Evolutionary conservation across 768 basidiomycete species (phyloP).

Genomic region (Lepiota brunneoincarnata): DNA sequence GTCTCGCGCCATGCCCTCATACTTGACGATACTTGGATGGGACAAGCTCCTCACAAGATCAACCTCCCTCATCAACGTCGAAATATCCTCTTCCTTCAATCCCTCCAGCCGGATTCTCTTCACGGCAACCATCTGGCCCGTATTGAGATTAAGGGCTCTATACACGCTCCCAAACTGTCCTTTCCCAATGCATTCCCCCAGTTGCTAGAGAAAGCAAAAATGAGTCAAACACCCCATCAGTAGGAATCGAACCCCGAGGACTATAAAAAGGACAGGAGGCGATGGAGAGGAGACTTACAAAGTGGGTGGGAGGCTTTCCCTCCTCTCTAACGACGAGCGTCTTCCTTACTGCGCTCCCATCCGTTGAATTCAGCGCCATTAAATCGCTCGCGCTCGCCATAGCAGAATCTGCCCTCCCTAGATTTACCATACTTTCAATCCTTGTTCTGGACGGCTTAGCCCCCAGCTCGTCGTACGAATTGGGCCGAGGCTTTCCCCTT

Average conservation of each 20-base stretch:
- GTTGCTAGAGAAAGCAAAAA: slow-evolving; percentile 59
- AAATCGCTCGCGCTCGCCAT: slow-evolving; percentile 67
- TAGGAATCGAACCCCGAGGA: slow-evolving; percentile 8
- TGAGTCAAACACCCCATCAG: slow-evolving; percentile 11
- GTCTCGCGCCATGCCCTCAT: slow-evolving; percentile 93
- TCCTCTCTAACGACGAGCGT: slow-evolving; percentile 78
- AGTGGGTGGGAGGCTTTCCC: slow-evolving; percentile 75
- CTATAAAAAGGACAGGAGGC: neutral
- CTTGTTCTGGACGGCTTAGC: slow-evolving; percentile 53
- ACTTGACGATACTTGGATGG: slow-evolving; percentile 96
- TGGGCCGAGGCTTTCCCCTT: slow-evolving; percentile 56
- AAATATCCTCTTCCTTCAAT: slow-evolving; percentile 86
- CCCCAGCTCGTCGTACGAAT: slow-evolving; percentile 67
- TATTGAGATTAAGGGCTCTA: slow-evolving; percentile 88
- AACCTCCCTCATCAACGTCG: slow-evolving; percentile 91
- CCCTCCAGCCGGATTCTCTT: slow-evolving; percentile 92
- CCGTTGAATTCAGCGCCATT: slow-evolving; percentile 56
- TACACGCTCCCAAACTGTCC: slow-evolving; percentile 98
- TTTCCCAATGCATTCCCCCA: slow-evolving; percentile 95
- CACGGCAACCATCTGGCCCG: slow-evolving; percentile 98
- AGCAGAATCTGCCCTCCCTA: slow-evolving; percentile 44
- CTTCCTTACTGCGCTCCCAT: slow-evolving; percentile 62
- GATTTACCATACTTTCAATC: slow-evolving; percentile 72
- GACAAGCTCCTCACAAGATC: slow-evolving; percentile 86
- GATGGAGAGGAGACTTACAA: slow-evolving; percentile 52